Evolutionary conservation across 768 basidiomycete genomes (phyloP), one percentile per base, ranked within the genome.

Genomic region (Suillus tomentosus): DNA sequence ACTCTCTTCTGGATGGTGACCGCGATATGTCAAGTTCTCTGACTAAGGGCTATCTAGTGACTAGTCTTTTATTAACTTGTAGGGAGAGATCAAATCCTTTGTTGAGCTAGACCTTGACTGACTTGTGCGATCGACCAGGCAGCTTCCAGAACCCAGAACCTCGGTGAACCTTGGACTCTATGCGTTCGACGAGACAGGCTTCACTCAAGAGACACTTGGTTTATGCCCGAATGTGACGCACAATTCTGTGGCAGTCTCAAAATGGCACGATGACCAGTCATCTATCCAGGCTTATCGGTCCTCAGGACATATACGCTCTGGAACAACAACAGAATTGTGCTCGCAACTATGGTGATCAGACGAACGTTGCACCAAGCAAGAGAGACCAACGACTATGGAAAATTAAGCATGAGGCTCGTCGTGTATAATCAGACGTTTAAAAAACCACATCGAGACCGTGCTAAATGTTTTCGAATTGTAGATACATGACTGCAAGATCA

Each of bases 1-100:
- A 48, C 66, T n/a, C 63, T 72, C 7, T 66, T 68, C 34, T 73
- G 69, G 72, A 72, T 73, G 72, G 65, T 63, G 31, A 67, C 31
- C 5, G 31, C 5, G 31, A 31, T 71, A n/a, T 3, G 58, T 60
- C 7, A 50, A 24, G 48, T 14, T 24, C 13, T 50, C 14, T 48
- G n/a, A 24, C 14, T 5, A 17, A 3, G 5, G 3, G 15, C 9
- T 19, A 9, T 45, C 37, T 36, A 9, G 34, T 27, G 34, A 6
- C 36, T 37, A 9, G 19, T 60, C 22, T 3, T 24, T 50, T 7
- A 34, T 51, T 45, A 5, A 13, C 22, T 5, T 31, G 15, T 48
- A 64, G 47, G 63, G 63, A 60, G 63, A 64, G 27, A 24, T 64
- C n/a, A 14, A 24, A 40, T n/a, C 24, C 10, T 47, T 64, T 5